These are phyloP conservation scores for Batrachochytrium dendrobatidis DNA, from an alignment of 371 early-diverging fungal genomes.

Conservation along the genomic window DNA sequence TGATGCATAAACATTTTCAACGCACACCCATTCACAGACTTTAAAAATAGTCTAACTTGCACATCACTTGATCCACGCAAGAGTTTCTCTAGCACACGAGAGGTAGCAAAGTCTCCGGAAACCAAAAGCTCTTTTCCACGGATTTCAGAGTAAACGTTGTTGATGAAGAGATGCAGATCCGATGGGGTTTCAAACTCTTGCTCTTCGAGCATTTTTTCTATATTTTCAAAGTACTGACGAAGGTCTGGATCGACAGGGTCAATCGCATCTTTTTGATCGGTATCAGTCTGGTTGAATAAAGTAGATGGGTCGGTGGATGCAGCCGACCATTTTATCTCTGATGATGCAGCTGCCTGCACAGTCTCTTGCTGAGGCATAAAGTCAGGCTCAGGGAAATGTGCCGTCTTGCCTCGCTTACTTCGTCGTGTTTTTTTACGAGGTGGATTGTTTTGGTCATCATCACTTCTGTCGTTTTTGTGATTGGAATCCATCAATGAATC, in stretches of 20 bases:
- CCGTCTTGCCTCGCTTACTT: not conserved
- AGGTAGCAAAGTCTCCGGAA: constrained; percentile 69
- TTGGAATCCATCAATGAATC: no score
- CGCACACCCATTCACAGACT: constrained; percentile 57
- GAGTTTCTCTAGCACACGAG: constrained; percentile 72
- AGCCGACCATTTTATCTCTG: not conserved
- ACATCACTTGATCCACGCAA: constrained; percentile 60
- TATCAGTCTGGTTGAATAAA: no score
- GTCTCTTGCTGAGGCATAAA: constrained; percentile 2
- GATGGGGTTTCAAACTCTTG: constrained; percentile 51
- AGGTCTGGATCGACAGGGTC: constrained; percentile 50
- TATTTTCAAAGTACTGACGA: constrained; percentile 62
- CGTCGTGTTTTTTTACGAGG: not conserved
- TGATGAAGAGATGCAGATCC: constrained; percentile 66
- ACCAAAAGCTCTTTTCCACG: constrained; percentile 66
- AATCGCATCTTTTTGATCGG: no score
- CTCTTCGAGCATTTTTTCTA: constrained; percentile 65
- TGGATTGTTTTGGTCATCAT: constrained; percentile 1
- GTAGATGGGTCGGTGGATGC: constrained; percentile 2
- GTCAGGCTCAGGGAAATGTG: constrained; percentile 4
- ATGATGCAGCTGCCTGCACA: not conserved
- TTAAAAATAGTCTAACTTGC: constrained; percentile 64
- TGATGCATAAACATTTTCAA: constrained; percentile 56
- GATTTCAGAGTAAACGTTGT: constrained; percentile 69
- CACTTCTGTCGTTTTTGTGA: not conserved